phyloP scores from a whole-genome alignment of 2,329 filamentous ascomycete genomes.

The Scedosporium minutisporum region DNA sequence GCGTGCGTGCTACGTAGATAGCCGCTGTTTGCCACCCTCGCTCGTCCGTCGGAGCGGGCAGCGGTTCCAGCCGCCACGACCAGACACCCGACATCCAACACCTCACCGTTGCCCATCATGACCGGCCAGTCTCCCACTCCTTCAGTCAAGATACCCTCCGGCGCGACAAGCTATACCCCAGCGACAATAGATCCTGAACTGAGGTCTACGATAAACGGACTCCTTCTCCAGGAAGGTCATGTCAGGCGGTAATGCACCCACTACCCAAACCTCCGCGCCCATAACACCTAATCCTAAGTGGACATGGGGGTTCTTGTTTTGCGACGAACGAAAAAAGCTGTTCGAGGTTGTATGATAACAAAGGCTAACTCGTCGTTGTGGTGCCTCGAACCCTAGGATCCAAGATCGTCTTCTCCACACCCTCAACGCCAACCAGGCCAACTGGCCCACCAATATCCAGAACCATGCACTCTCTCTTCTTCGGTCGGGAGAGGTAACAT shows the following conservation, averaged over 20 bases:
- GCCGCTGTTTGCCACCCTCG: neutral
- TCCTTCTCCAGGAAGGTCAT: constrained; percentile 49
- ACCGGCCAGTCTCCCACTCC: constrained; percentile 30
- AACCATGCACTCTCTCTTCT: constrained; percentile 50
- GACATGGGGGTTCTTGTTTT: neutral
- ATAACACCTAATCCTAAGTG: neutral
- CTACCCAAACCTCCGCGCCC: neutral
- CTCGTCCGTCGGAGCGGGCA: neutral
- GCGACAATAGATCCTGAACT: constrained; percentile 53
- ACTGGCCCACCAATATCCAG: constrained; percentile 55
- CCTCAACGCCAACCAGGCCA: constrained; percentile 47
- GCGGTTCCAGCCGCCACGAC: neutral
- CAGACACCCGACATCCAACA: neutral
- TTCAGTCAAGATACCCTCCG: constrained; percentile 50
- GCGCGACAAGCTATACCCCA: constrained; percentile 49
- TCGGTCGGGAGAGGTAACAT: constrained; percentile 48
- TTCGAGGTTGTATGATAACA: neutral
- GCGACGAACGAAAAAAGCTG: neutral
- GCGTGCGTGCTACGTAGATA: neutral
- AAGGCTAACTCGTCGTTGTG: too few relatives aligned
- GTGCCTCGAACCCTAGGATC: constrained; percentile 33
- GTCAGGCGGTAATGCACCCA: constrained; percentile 40
- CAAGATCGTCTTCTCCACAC: constrained; percentile 55
- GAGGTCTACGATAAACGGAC: constrained; percentile 51
- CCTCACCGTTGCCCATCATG: constrained; percentile 5